Base-by-base conservation (phyloP, 2,329 filamentous ascomycete species). In the Sphaceloma murrayae region DNA sequence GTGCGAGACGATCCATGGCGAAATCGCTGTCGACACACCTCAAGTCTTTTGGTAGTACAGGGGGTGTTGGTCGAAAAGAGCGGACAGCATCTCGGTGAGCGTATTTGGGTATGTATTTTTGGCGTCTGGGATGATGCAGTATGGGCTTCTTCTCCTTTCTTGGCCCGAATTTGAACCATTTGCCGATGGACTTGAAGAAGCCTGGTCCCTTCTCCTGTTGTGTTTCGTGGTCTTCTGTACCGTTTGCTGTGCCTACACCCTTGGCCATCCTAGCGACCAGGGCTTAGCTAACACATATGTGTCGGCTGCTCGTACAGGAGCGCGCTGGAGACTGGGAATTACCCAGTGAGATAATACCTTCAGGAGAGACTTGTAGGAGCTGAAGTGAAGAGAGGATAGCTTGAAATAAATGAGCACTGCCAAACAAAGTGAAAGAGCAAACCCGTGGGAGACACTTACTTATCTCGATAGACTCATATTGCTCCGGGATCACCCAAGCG, bases 11-110 rank as follows among this genome's bases (percentile, higher is more conserved):
- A 16, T 45, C 42, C 42, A 45, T 45, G 30, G 11, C 27, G 31
- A 45, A 45, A 11, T 45, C 27, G 21, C 42, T 45, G n/a, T 45
- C 31, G 4, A 34, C n/a, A 16, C 42, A 45, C 10, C 42, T n/a
- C 13, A 34, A 32, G 19, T 45, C 31, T 4, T 32, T 17, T 6
- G 42, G 42, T 18, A 45, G 11, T 5, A 36, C 42, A 29, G 42
- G 42, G 7, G 31, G 42, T 14, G 42, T 19, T 27, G 42, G 42
- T 4, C 21, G 42, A 22, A 45, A 45, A 7, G 42, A 45, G 3
- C 42, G 42, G 11, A 45, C 14, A 34, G 42, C 30, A 36, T 45
- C 42, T 10, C 42, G 30, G n/a, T 45, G 19, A 10, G 42, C 42
- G 17, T 45, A 26, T 17, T 32, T 42, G 4, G 45, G 34, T n/a